A percentile compares a stretch with the other conserved stretches of the same genome.
phyloP scores from a whole-genome alignment of 1,284 basidiomycete genomes.

The Tetrapyrgos nigripes region DNA sequence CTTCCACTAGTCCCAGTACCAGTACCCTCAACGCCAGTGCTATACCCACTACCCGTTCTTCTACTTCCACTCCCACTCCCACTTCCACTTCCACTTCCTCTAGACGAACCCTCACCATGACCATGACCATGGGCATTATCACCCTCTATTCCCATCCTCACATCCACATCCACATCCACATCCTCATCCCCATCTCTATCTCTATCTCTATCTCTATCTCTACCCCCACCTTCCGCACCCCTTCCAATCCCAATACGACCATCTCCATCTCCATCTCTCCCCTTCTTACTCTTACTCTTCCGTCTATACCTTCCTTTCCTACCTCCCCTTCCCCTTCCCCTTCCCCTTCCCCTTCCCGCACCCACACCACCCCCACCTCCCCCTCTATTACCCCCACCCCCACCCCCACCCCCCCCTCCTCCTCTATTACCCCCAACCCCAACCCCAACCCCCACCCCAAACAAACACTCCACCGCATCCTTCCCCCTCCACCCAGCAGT shows the following conservation, averaged over 20 bases:
- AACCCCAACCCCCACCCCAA: conserved; percentile 74
- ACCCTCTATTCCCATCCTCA: too few species aligned
- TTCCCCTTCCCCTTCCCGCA: too few species aligned
- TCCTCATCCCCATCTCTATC: conserved; percentile 6
- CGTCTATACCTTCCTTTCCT: too few species aligned
- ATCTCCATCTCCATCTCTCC: conserved; percentile 5
- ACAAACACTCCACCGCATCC: conserved; percentile 71
- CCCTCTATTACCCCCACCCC: conserved; percentile 1
- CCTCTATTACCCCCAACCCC: conserved; percentile 1
- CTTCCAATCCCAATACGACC: too few species aligned
- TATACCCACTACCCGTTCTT: too few species aligned
- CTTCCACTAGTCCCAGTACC: too few species aligned
- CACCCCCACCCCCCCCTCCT: conserved; percentile 70
- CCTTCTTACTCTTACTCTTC: conserved; percentile 26
- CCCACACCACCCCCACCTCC: too few species aligned
- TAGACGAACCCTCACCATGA: too few species aligned
- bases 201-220: conserved; percentile 9
- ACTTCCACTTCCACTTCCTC: conserved; percentile 7
- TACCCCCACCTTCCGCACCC: neutral
- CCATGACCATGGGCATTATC: conserved; percentile 7
- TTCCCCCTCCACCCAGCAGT: conserved; percentile 79
- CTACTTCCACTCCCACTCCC: too few species aligned
- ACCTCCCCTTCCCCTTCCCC: too few species aligned
- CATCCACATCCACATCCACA: too few species aligned
- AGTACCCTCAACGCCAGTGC: too few species aligned